A percentile compares a stretch with the other conserved stretches of the same genome.
Conservation (phyloP, 139 green algal species). For the Chlamydomonas schloesseri region DNA sequence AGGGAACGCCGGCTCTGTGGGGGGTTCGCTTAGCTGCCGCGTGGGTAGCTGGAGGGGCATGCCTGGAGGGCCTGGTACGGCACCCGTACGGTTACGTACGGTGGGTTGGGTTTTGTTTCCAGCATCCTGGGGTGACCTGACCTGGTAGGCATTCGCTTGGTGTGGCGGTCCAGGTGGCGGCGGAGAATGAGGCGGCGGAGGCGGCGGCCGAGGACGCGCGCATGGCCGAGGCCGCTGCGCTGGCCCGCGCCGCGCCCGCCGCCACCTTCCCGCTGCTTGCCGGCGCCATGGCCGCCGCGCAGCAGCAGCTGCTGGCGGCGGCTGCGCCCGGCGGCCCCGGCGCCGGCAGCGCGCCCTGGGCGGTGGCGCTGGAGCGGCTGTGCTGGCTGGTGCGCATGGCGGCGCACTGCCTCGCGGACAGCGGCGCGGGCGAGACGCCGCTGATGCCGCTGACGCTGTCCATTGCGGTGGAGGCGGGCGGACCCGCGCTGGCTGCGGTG, state of each 20-base stretch:
- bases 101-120: too few relatives aligned
- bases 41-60: too few relatives aligned
- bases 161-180: slow-evolving; percentile 58
- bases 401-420: slow-evolving; percentile 84
- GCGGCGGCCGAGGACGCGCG: slow-evolving; percentile 69
- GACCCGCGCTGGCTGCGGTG: background rate
- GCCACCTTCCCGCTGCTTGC: slow-evolving; percentile 66
- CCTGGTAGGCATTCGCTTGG: too few relatives aligned
- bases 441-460: slow-evolving; percentile 74
- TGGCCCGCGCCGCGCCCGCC: slow-evolving; percentile 68
- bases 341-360: slow-evolving; percentile 19
- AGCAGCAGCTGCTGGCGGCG: slow-evolving; percentile 48
- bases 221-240: slow-evolving; percentile 67
- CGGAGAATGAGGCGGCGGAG: slow-evolving; percentile 72
- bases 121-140: too few relatives aligned
- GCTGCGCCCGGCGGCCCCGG: background rate
- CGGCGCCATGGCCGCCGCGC: slow-evolving; percentile 20
- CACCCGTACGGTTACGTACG: too few relatives aligned
- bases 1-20: too few relatives aligned
- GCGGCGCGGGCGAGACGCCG: slow-evolving; percentile 79
- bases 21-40: too few relatives aligned
- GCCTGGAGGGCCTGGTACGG: too few relatives aligned
- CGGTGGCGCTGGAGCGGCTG: slow-evolving; percentile 81
- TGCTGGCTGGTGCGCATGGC: slow-evolving; percentile 77
- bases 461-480: background rate